These are phyloP conservation scores for Aspergillus coremiiformis DNA, from an alignment of 495 filamentous ascomycete species.

Conservation along the genomic window DNA sequence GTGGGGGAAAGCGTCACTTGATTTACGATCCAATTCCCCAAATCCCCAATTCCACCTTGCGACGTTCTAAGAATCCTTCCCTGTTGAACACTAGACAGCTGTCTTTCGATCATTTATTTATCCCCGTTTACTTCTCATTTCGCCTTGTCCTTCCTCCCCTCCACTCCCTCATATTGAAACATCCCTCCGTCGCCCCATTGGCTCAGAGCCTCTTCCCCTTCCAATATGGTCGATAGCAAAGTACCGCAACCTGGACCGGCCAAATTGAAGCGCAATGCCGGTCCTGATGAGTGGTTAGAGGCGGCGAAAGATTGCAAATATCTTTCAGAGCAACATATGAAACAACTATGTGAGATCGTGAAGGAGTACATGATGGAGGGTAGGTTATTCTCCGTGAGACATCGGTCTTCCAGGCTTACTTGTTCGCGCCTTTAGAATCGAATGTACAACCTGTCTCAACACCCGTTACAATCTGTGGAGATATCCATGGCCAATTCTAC, in stretches of 20 bases:
- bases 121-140: not conserved
- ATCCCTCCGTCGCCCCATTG: slow-evolving; percentile 6
- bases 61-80: not conserved
- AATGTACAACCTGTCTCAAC: slow-evolving; percentile 96
- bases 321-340: slow-evolving; percentile 92
- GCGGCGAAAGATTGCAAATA: slow-evolving; percentile 95
- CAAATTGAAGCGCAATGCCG: slow-evolving; percentile 69
- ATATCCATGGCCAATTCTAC: slow-evolving; percentile 99
- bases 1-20: slow-evolving; percentile 11
- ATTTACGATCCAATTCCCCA: not conserved
- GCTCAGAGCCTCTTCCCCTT: not conserved
- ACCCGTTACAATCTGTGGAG: slow-evolving; percentile 96
- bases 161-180: not conserved
- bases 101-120: not conserved
- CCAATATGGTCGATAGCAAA: slow-evolving; percentile 44
- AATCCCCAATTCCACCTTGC: not conserved
- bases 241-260: slow-evolving; percentile 87
- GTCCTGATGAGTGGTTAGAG: slow-evolving; percentile 93
- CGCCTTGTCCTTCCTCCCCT: not conserved
- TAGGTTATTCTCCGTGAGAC: slow-evolving; percentile 26
- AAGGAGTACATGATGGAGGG: slow-evolving; percentile 98
- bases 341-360: slow-evolving; percentile 95
- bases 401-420: not conserved
- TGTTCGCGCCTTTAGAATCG: slow-evolving; percentile 55
- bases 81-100: not conserved